These are phyloP conservation scores for Monascus ruber DNA, from an alignment of 2,329 filamentous ascomycete species.

Conservation along the genomic window DNA sequence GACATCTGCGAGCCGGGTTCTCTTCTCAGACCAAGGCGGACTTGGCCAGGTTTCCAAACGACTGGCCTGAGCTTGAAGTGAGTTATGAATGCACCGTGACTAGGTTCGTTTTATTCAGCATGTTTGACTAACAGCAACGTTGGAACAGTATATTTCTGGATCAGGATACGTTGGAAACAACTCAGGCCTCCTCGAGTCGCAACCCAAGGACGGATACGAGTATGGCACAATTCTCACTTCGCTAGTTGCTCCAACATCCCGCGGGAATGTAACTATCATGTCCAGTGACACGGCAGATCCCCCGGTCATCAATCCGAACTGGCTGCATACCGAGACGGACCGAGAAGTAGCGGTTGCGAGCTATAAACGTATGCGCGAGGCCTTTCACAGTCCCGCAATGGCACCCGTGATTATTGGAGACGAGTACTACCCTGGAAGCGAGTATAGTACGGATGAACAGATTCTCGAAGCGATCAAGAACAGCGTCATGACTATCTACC, in stretches of 20 bases:
- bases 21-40: slow-evolving; percentile 8
- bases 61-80: slow-evolving; percentile 30
- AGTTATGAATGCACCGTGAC: not conserved
- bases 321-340: slow-evolving; percentile 34
- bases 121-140: no score
- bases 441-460: slow-evolving; percentile 31
- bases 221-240: slow-evolving; percentile 17
- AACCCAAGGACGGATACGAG: slow-evolving; percentile 13
- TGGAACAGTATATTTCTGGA: slow-evolving; percentile 14
- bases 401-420: slow-evolving; percentile 19
- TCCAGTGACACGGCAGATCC: slow-evolving; percentile 17
- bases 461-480: slow-evolving; percentile 27
- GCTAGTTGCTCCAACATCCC: slow-evolving; percentile 29
- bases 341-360: slow-evolving; percentile 33
- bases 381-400: slow-evolving; percentile 19
- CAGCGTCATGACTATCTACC: slow-evolving; percentile 20
- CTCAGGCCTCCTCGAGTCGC: slow-evolving; percentile 10
- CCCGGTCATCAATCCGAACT: slow-evolving; percentile 39
- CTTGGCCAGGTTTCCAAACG: slow-evolving; percentile 18
- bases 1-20: slow-evolving; percentile 7
- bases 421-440: slow-evolving; percentile 28
- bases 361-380: slow-evolving; percentile 33
- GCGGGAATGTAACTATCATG: slow-evolving; percentile 35
- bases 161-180: slow-evolving; percentile 19
- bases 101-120: not conserved